A percentile compares a stretch with the other conserved stretches of the same genome.
phyloP scores from a whole-genome alignment of 2,329 filamentous ascomycete genomes.

The Endoconidiophora polonica region DNA sequence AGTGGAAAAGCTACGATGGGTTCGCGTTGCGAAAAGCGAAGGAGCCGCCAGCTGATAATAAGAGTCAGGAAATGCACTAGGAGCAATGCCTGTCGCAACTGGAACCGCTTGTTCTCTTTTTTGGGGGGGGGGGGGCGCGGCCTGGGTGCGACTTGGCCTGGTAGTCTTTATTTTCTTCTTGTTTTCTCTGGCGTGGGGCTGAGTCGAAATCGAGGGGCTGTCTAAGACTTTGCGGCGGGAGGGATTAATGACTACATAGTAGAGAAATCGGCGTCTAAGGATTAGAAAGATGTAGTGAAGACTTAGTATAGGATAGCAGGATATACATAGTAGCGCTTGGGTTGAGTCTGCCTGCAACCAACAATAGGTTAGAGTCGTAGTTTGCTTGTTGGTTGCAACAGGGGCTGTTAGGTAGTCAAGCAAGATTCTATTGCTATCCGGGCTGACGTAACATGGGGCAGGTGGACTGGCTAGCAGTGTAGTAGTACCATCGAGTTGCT shows the following conservation, averaged over 20 bases:
- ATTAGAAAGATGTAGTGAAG: too few relatives aligned
- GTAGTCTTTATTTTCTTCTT: not conserved
- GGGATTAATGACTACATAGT: not conserved
- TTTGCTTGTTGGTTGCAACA: too few relatives aligned
- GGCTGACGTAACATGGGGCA: too few relatives aligned
- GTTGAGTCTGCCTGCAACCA: too few relatives aligned
- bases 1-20: constrained; percentile 6
- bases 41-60: constrained; percentile 7
- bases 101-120: not conserved
- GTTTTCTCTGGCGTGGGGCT: constrained; percentile 12
- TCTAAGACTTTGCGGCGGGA: constrained; percentile 6
- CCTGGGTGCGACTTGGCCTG: not conserved
- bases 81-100: constrained; percentile 9
- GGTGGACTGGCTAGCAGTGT: too few relatives aligned
- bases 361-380: too few relatives aligned
- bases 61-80: constrained; percentile 9
- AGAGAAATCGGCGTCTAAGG: too few relatives aligned
- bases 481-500: too few relatives aligned
- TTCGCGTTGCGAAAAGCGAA: constrained; percentile 2
- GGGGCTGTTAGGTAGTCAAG: too few relatives aligned
- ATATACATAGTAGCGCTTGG: too few relatives aligned
- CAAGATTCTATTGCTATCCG: too few relatives aligned
- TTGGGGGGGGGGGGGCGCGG: not conserved
- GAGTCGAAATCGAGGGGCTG: constrained; percentile 12
- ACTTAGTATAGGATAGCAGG: too few relatives aligned